These are phyloP conservation scores for Phytophthora pini DNA, from an alignment of 352 stramenopile genomes.

Conservation along the genomic window DNA sequence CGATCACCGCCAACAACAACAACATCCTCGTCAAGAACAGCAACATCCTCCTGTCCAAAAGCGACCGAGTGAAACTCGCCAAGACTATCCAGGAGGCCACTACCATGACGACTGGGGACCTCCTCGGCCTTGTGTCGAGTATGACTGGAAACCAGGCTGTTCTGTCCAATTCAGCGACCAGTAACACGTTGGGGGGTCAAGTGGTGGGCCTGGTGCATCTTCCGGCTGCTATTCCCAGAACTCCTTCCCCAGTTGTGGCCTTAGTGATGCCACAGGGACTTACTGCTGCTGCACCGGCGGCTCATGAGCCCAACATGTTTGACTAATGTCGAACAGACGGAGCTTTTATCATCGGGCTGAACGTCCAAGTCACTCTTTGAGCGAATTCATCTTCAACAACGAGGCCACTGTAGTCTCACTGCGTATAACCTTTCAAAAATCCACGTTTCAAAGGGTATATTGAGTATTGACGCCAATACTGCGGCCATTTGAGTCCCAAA, in stretches of 20 bases:
- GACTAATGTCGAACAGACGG: no score
- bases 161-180: background rate
- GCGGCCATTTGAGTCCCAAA: slow-evolving; percentile 69
- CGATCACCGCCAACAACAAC: background rate
- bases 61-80: slow-evolving; percentile 19
- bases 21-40: background rate
- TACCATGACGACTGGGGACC: slow-evolving; percentile 10
- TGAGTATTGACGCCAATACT: slow-evolving; percentile 41
- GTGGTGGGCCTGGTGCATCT: slow-evolving; percentile 4
- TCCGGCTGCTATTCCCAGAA: background rate
- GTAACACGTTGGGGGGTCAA: slow-evolving; percentile 13
- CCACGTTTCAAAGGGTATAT: background rate
- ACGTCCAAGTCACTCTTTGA: no score
- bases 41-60: background rate
- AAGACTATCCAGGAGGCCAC: slow-evolving; percentile 9
- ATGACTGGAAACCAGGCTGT: background rate
- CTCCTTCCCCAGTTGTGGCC: background rate
- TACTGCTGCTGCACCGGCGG: no score
- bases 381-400: no score
- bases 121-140: slow-evolving; percentile 13
- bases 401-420: background rate
- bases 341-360: no score
- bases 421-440: slow-evolving; percentile 1
- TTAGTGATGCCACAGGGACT: no score
- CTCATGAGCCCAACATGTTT: background rate